A percentile compares a stretch with the other conserved stretches of the same genome.
These are phyloP conservation scores for Arctostaphylos glauca DNA, from an alignment of 148 eudicot species.

Conservation along the genomic window DNA sequence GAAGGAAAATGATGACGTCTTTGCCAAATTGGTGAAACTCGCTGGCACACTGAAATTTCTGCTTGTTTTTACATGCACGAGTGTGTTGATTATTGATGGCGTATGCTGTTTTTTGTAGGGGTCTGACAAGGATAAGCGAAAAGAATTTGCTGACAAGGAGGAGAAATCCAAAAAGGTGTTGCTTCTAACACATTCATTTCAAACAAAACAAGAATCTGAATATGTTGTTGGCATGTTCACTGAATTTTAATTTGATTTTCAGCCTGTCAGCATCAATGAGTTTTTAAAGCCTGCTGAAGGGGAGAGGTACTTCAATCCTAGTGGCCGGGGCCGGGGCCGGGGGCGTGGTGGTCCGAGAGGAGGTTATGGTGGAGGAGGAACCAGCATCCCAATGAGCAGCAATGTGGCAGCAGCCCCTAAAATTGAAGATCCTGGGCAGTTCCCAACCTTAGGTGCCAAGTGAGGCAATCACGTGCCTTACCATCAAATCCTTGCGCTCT, in stretches of 20 bases:
- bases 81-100: background rate
- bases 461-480: slow-evolving; percentile 26
- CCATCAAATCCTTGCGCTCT: background rate
- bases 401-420: slow-evolving; percentile 54
- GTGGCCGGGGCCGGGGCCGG: slow-evolving; percentile 83
- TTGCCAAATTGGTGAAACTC: slow-evolving; percentile 64
- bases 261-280: slow-evolving; percentile 91
- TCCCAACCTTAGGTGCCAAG: slow-evolving; percentile 81
- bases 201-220: background rate
- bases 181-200: background rate
- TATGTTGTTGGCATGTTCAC: background rate
- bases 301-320: slow-evolving; percentile 42
- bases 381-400: slow-evolving; percentile 24
- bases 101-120: slow-evolving; percentile 42
- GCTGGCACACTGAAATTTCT: background rate
- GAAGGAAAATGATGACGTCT: slow-evolving; percentile 61
- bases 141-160: slow-evolving; percentile 74
- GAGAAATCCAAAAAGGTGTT: slow-evolving; percentile 85
- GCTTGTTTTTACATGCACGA: background rate
- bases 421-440: slow-evolving; percentile 86
- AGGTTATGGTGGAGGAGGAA: slow-evolving; percentile 41
- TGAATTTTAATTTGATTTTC: slow-evolving; percentile 3
- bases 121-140: slow-evolving; percentile 77
- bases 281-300: slow-evolving; percentile 95
- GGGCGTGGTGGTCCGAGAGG: slow-evolving; percentile 56